Percentiles rank a stretch among this genome's conserved stretches.
These are phyloP conservation scores for Coemansia sp. DNA, from an alignment of 192 early-diverging fungal species.

Conservation along the genomic window DNA sequence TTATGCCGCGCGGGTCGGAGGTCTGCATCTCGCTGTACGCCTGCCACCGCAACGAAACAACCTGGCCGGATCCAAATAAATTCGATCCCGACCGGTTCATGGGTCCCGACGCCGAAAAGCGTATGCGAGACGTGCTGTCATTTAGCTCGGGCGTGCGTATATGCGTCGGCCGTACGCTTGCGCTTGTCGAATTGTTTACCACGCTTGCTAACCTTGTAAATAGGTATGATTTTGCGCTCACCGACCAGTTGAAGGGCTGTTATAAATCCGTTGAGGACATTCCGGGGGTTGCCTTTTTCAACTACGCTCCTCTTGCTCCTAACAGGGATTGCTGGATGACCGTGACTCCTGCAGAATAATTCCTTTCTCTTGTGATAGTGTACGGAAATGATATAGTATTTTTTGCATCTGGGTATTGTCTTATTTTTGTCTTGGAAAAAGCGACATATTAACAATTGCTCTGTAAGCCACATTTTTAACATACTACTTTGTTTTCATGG, in stretches of 20 bases:
- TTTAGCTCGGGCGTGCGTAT: conserved; percentile 45
- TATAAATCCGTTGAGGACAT: not conserved
- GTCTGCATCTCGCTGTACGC: conserved; percentile 31
- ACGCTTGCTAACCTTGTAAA: conserved; percentile 46
- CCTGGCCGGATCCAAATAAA: conserved; percentile 20
- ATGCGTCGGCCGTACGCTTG: conserved; percentile 45
- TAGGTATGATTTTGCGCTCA: conserved; percentile 26
- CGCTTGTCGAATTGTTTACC: conserved; percentile 43
- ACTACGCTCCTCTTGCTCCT: not conserved
- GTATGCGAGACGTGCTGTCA: conserved; percentile 23
- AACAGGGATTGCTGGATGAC: conserved; percentile 1
- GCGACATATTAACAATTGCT: no score
- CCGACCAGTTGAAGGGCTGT: not conserved
- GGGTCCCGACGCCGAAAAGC: conserved; percentile 14
- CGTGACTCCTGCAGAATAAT: not conserved
- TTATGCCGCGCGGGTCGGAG: conserved; percentile 18
- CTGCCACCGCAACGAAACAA: conserved; percentile 27
- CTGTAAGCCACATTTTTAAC: no score
- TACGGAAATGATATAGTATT: no score
- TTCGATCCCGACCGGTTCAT: conserved; percentile 50
- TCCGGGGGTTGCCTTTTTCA: not conserved
- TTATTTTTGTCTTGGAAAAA: no score
- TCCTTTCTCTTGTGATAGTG: not conserved
- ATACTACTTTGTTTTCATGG: no score
- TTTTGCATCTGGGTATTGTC: no score